Conservation (phyloP, 2,329 filamentous ascomycete species). For the Colletotrichum sp. region DNA sequence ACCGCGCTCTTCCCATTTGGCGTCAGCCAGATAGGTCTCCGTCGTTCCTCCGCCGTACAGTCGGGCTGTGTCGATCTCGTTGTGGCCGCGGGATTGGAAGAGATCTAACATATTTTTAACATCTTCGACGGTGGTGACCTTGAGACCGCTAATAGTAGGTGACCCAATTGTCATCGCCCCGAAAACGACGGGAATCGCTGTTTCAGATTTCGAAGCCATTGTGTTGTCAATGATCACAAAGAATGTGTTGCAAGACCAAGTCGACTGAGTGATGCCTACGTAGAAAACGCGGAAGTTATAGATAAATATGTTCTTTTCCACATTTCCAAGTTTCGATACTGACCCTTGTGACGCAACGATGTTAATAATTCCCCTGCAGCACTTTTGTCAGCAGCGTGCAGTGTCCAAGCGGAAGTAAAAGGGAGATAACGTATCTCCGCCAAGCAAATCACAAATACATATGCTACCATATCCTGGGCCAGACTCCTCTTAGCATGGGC, state of each 20-base stretch:
- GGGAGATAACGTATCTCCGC: not conserved
- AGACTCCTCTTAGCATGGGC: not conserved
- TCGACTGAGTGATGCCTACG: not conserved
- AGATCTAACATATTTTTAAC: not conserved
- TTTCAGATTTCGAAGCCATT: not conserved
- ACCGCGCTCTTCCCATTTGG: constrained; percentile 41
- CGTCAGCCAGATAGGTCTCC: constrained; percentile 54
- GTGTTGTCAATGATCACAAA: not conserved
- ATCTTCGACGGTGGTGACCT: not conserved
- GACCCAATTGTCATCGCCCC: not conserved
- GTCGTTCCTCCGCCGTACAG: constrained; percentile 68
- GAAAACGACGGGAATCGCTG: not conserved
- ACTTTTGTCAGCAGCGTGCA: not conserved
- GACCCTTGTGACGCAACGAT: not conserved
- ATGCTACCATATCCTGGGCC: not conserved
- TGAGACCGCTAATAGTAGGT: not conserved
- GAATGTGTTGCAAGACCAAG: not conserved
- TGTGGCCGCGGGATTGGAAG: not conserved
- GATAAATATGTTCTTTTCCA: not conserved
- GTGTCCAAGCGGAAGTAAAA: not conserved
- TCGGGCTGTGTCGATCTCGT: constrained; percentile 73
- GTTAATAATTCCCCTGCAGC: not conserved
- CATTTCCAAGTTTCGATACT: not conserved
- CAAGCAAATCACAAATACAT: not conserved
- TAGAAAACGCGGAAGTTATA: not conserved